Evolutionary conservation across 768 basidiomycete genomes (phyloP), one percentile per base, ranked within the genome.

Genomic region (Lentinula boryana): DNA sequence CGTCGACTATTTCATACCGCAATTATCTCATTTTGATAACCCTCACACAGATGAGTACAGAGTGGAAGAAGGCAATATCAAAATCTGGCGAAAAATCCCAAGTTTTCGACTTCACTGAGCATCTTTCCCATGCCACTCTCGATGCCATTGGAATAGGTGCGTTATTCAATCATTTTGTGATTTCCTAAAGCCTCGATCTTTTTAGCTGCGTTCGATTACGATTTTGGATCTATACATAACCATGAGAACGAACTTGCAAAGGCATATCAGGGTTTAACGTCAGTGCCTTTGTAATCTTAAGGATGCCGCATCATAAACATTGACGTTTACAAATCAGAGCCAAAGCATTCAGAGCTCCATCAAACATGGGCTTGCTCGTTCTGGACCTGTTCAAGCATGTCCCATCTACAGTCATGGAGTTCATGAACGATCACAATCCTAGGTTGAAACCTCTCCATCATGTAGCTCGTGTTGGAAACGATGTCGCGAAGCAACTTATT

Each of bases 101-200:
- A 5, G 65, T 69, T 23, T 50, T 75, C 27, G 67, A 74, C 35
- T 61, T 75, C 0, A 66, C 68, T 13, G 48, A 62, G 10, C 70
- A 69, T 67, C 59, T 75, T 3, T 68, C 70, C 10, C 66, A 71
- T 2, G 72, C 73, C 0, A 75, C 75, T 2, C 63, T 77, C 23
- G 76, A 77, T 57, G 73, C 71, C n/a, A 75, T 76, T 23, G 76
- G 76, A 0, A 69, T 74, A 65, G 71, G 76, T 76, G 55, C 27
- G 67, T 27, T 7, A 18, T n/a, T 18, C 66, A 68, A 33, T 72
- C 5, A 21, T 15, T 15, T 5, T n/a, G 13, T n/a, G n/a, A 15
- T 7, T 23, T 21, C 18, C 18, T 46, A 15, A 3, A 18, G 4
- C 4, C 7, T 27, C 3, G 41, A 13, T 35, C n/a, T 63, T 23